phyloP scores from a whole-genome alignment of 345 rosid genomes.

The Brassica carinata region DNA sequence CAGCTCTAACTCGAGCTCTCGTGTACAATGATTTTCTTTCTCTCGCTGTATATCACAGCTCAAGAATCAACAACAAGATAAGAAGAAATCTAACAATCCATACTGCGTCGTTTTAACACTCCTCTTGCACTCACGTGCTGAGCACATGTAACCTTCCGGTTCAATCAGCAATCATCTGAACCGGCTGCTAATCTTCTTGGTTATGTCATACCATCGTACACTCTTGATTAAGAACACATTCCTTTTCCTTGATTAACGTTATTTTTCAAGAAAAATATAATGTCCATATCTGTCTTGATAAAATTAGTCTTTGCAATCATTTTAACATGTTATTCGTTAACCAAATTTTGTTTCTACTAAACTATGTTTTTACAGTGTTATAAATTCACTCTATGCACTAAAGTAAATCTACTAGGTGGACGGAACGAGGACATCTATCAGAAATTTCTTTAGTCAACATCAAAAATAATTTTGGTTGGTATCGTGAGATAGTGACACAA shows the following conservation, averaged over 20 bases:
- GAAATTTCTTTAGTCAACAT: neutral
- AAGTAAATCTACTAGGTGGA: slow-evolving; percentile 14
- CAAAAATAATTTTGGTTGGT: slow-evolving; percentile 21
- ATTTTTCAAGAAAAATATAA: neutral
- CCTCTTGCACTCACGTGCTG: no score
- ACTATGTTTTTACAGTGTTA: neutral
- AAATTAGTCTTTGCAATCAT: neutral
- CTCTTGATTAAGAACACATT: no score
- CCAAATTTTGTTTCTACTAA: neutral
- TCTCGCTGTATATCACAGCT: no score
- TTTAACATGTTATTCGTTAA: neutral
- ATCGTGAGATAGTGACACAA: slow-evolving; percentile 36
- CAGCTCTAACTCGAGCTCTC: no score
- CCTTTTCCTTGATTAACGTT: neutral
- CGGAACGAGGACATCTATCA: slow-evolving; percentile 5
- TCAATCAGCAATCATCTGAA: no score
- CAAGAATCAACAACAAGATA: no score
- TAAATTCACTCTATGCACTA: neutral
- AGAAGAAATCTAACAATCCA: no score
- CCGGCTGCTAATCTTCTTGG: no score
- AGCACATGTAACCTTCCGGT: no score
- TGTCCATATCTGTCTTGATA: neutral
- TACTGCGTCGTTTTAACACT: no score
- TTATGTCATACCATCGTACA: no score
- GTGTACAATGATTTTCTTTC: no score